phyloP scores from a whole-genome alignment of 305 asterid genomes.

The Withania somnifera region DNA sequence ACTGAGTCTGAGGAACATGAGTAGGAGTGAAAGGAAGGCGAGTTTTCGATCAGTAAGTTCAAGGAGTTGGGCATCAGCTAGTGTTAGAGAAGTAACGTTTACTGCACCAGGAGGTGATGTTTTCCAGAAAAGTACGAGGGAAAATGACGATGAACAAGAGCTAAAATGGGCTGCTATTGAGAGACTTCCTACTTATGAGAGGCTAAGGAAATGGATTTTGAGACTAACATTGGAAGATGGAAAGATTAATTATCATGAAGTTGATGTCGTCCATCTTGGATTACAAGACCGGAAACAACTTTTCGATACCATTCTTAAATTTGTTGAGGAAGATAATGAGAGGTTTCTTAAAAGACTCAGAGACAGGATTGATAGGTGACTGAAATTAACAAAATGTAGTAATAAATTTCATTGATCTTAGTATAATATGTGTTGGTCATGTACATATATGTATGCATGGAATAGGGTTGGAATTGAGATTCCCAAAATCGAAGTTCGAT shows the following conservation, averaged over 20 bases:
- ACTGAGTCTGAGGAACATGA: constrained; percentile 40
- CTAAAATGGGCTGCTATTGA: constrained; percentile 93
- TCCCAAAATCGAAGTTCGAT: constrained; percentile 85
- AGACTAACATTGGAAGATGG: constrained; percentile 66
- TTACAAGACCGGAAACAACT: constrained; percentile 47
- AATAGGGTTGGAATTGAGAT: constrained; percentile 74
- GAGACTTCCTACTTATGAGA: constrained; percentile 77
- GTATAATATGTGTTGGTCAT: not conserved
- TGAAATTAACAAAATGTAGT: not conserved
- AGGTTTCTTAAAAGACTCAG: constrained; percentile 62
- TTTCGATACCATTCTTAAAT: constrained; percentile 47
- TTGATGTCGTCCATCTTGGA: constrained; percentile 66
- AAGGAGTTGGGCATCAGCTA: constrained; percentile 75
- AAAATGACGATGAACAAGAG: constrained; percentile 73
- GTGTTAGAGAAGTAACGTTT: constrained; percentile 53
- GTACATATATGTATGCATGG: not conserved
- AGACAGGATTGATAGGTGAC: constrained; percentile 77
- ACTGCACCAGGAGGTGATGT: constrained; percentile 50
- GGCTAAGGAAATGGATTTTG: constrained; percentile 64
- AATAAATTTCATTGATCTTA: not conserved
- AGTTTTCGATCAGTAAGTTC: constrained; percentile 48
- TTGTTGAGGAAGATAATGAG: constrained; percentile 88
- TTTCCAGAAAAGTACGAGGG: constrained; percentile 61
- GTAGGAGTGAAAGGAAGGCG: constrained; percentile 25
- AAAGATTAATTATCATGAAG: constrained; percentile 44